phyloP scores from a whole-genome alignment of 1,284 basidiomycete species.

The Gomphus sp. region DNA sequence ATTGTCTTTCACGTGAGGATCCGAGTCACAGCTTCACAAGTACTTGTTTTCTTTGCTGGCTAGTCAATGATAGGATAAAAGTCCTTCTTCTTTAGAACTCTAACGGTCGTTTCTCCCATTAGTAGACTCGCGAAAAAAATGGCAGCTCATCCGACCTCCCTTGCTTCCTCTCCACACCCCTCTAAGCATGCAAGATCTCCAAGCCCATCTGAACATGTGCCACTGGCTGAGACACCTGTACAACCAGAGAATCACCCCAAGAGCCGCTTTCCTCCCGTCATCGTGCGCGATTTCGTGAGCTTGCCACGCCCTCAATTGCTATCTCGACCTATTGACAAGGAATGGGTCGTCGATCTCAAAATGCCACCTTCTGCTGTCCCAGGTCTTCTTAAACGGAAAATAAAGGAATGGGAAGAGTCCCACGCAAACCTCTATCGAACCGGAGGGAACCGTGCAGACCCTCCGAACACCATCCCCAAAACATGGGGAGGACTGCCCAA shows the following conservation, averaged over 20 bases:
- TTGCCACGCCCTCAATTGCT: not conserved
- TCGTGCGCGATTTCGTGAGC: not conserved
- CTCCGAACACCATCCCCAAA: too few species aligned
- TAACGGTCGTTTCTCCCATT: too few species aligned
- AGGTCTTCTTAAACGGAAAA: not conserved
- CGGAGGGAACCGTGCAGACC: not conserved
- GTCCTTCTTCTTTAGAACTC: too few species aligned
- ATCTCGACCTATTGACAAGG: not conserved
- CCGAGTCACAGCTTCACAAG: too few species aligned
- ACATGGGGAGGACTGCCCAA: too few species aligned
- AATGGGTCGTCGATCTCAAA: not conserved
- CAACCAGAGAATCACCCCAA: not conserved
- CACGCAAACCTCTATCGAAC: not conserved
- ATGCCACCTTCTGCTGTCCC: not conserved
- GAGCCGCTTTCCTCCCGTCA: not conserved
- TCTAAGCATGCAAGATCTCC: not conserved
- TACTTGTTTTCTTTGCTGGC: too few species aligned
- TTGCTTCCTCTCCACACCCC: too few species aligned
- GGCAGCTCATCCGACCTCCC: too few species aligned
- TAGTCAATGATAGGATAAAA: too few species aligned
- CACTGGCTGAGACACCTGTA: not conserved
- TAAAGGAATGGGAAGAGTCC: not conserved
- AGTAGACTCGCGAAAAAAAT: too few species aligned
- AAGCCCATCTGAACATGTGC: not conserved
- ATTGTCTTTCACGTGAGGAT: too few species aligned